A percentile compares a stretch with the other conserved stretches of the same genome.
Evolutionary conservation across 2,329 filamentous ascomycete species (phyloP).

Genomic region (Xylariales sp.): DNA sequence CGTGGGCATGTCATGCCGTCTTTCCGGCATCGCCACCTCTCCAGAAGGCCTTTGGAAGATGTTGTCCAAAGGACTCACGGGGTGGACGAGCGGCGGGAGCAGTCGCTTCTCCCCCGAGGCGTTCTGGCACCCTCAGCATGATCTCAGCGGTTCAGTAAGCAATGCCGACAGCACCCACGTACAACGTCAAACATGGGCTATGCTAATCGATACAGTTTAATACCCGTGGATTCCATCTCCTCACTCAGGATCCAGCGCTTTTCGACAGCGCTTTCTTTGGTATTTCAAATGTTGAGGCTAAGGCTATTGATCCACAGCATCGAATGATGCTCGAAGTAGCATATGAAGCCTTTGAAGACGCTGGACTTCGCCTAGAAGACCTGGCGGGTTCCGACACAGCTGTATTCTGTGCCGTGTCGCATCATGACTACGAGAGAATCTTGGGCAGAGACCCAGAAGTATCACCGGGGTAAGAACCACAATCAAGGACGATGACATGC

Average conservation of each 20-base stretch:
- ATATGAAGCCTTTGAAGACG: constrained; percentile 42
- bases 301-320: constrained; percentile 34
- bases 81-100: constrained; percentile 2
- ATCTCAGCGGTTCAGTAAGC: constrained; percentile 8
- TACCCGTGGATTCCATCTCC: constrained; percentile 8
- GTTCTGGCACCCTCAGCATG: constrained; percentile 9
- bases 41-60: constrained; percentile 9
- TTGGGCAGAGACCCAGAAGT: constrained; percentile 45
- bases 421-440: constrained; percentile 45
- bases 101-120: constrained; percentile 7
- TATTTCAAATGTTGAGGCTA: constrained; percentile 44
- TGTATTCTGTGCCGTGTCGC: not conserved
- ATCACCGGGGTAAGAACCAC: too few relatives aligned
- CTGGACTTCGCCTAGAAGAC: not conserved
- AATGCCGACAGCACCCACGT: too few relatives aligned
- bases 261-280: constrained; percentile 12
- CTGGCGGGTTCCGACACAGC: not conserved
- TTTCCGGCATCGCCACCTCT: constrained; percentile 7
- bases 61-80: not conserved
- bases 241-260: constrained; percentile 6
- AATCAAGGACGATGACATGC: too few relatives aligned
- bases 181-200: not conserved
- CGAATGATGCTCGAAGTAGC: constrained; percentile 46
- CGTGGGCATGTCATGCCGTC: constrained; percentile 8
- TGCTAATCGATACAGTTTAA: constrained; percentile 8